Percentiles rank a stretch among this genome's conserved stretches.
Evolutionary conservation across 2,329 filamentous ascomycete genomes (phyloP).

Genomic region (Graphiopsis chlorocephala): DNA sequence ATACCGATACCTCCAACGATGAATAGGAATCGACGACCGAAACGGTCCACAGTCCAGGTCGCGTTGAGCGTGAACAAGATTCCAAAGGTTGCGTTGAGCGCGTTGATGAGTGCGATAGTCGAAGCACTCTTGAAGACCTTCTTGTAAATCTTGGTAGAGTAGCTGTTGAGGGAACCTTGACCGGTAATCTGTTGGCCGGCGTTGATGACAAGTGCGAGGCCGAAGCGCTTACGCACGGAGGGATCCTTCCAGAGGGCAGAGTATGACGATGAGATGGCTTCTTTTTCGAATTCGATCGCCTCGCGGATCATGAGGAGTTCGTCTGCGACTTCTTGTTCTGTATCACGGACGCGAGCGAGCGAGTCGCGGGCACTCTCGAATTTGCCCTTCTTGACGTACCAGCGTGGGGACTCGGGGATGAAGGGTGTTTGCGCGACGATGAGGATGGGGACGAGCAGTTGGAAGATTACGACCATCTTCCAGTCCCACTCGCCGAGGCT

Average conservation of each 20-base stretch:
- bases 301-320: slow-evolving; percentile 65
- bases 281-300: slow-evolving; percentile 69
- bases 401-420: slow-evolving; percentile 66
- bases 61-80: slow-evolving; percentile 64
- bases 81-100: slow-evolving; percentile 69
- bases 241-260: slow-evolving; percentile 67
- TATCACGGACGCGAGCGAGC: slow-evolving; percentile 60
- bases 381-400: slow-evolving; percentile 62
- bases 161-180: slow-evolving; percentile 70
- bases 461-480: slow-evolving; percentile 71
- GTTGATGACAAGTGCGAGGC: slow-evolving; percentile 65
- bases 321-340: slow-evolving; percentile 64
- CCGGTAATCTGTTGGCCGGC: slow-evolving; percentile 70
- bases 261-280: slow-evolving; percentile 63
- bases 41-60: slow-evolving; percentile 37
- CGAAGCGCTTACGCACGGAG: slow-evolving; percentile 64
- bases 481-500: slow-evolving; percentile 67
- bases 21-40: slow-evolving; percentile 64
- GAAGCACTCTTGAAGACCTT: slow-evolving; percentile 60
- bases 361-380: slow-evolving; percentile 59
- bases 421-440: slow-evolving; percentile 63
- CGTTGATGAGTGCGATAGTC: slow-evolving; percentile 70
- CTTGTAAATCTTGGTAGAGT: slow-evolving; percentile 72
- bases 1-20: slow-evolving; percentile 56
- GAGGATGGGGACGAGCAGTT: slow-evolving; percentile 63